phyloP scores from a whole-genome alignment of 2,329 filamentous ascomycete genomes.

The Epichloe hybrida region DNA sequence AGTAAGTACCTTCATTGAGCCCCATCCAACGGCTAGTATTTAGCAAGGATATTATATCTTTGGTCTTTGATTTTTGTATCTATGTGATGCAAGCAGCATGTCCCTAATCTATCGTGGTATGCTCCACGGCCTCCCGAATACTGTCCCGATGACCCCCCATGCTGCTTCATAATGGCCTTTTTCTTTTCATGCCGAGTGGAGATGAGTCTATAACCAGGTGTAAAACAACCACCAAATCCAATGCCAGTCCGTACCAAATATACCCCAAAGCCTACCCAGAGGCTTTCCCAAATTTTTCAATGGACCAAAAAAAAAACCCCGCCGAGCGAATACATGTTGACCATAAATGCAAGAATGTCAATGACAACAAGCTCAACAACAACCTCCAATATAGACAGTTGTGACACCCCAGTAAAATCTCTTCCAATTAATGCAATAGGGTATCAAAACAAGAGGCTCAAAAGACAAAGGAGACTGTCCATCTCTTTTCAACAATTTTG shows the following conservation, averaged over 20 bases:
- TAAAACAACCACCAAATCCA: conserved; percentile 11
- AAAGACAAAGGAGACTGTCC: conserved; percentile 1
- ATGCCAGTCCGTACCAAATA: conserved; percentile 3
- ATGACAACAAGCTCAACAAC: conserved; percentile 1
- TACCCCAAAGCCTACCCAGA: conserved; percentile 3
- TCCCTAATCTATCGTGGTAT: conserved; percentile 11
- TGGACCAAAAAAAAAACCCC: conserved; percentile 16
- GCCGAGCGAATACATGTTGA: conserved; percentile 11
- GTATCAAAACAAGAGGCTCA: conserved; percentile 13
- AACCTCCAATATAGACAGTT: conserved; percentile 7
- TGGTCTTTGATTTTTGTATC: background rate
- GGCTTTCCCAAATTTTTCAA: conserved; percentile 12
- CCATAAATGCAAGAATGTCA: background rate
- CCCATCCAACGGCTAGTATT: background rate
- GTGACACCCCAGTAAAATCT: conserved; percentile 11
- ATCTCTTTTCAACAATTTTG: conserved; percentile 9
- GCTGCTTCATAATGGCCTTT: conserved; percentile 15
- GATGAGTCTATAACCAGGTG: conserved; percentile 30
- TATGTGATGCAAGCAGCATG: conserved; percentile 17
- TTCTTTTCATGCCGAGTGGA: conserved; percentile 32
- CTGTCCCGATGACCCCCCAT: conserved; percentile 11
- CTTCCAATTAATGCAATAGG: conserved; percentile 8
- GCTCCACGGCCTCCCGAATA: conserved; percentile 1
- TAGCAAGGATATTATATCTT: conserved; percentile 2
- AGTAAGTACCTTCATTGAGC: background rate